phyloP scores from a whole-genome alignment of 257 asterid species.

The Lantana camara region DNA sequence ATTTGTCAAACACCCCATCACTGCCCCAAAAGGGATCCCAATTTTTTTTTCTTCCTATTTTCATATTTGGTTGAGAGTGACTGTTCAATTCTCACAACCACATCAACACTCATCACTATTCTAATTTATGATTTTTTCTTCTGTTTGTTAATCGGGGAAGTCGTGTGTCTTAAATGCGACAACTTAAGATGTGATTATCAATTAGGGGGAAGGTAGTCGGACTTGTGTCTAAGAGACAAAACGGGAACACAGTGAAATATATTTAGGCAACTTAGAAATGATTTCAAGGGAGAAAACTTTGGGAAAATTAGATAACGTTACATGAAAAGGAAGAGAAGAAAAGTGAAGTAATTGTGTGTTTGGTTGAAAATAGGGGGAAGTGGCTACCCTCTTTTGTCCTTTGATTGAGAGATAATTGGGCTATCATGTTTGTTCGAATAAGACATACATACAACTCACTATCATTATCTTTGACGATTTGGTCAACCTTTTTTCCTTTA shows the following conservation, averaged over 20 bases:
- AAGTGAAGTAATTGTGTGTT: conserved; percentile 43
- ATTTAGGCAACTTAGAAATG: conserved; percentile 49
- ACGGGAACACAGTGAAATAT: conserved; percentile 23
- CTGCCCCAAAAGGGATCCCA: conserved; percentile 42
- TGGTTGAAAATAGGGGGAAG: conserved; percentile 37
- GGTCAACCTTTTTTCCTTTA: too few relatives aligned
- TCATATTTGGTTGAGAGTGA: conserved; percentile 27
- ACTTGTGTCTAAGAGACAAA: conserved; percentile 37
- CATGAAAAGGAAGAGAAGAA: conserved; percentile 17
- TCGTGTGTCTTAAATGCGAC: too few relatives aligned
- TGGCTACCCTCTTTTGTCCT: conserved; percentile 16
- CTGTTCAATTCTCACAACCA: conserved; percentile 29
- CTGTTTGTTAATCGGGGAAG: too few relatives aligned
- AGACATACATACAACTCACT: conserved; percentile 36
- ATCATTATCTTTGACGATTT: conserved; percentile 31
- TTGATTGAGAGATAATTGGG: conserved; percentile 56
- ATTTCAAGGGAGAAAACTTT: conserved; percentile 40
- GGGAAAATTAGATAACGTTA: conserved; percentile 33
- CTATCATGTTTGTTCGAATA: conserved; percentile 46
- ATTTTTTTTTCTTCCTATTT: conserved; percentile 20
- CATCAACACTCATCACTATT: conserved; percentile 15
- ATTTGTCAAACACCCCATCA: conserved; percentile 47
- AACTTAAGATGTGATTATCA: not conserved
- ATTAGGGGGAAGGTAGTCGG: not conserved
- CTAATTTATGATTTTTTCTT: too few relatives aligned